Base-by-base conservation (phyloP, 2,329 filamentous ascomycete species). In the Colletotrichum sp. region DNA sequence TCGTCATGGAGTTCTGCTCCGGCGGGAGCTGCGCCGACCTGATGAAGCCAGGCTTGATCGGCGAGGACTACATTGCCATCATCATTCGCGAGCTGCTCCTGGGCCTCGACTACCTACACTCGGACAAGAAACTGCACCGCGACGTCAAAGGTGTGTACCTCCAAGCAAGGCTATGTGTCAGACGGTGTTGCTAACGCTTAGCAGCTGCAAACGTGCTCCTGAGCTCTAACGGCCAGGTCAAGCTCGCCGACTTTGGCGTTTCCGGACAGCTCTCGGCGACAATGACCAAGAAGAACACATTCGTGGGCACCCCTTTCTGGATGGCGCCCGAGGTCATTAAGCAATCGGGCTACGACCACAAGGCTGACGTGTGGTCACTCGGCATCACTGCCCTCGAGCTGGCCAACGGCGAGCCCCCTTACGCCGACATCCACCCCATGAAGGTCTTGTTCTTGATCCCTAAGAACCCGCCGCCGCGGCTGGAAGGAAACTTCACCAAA, bases 271-370 rank as follows among this genome's bases (percentile, higher is more conserved):
- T 99, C 26, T 98, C 96, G 12, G 96, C 96, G 8, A 99, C 96
- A 66, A 99, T 99, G 96, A 98, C 96, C 77, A 99, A 99, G 90
- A 99, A 99, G 88, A 99, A 99, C 83, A 99, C 96, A 0, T 99
- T 99, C 84, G 96, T 99, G 36, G 97, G 97, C 38, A 99, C 96
- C 0, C 96, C 97, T 2, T 99, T 99, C 84, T 99, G 97, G 97
- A 99, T 99, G 96, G 96, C 97, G 4, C 96, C 96, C 13, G 96
- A 99, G 86, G 96, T 99, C 71, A 99, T 99, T 85, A 98, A 98
- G 86, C 96, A 99, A 84, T 98, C 96, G 74, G 96, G 96, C 65
- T 98, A 99, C 87, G 96, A 98, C 84, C 95, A 98, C 87, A 98
- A 98, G 86, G 96, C 96, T 60, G 96, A 99, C 82, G 98, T 99